Base-by-base conservation (phyloP, 2,329 filamentous ascomycete genomes). In the Fusarium sp. region DNA sequence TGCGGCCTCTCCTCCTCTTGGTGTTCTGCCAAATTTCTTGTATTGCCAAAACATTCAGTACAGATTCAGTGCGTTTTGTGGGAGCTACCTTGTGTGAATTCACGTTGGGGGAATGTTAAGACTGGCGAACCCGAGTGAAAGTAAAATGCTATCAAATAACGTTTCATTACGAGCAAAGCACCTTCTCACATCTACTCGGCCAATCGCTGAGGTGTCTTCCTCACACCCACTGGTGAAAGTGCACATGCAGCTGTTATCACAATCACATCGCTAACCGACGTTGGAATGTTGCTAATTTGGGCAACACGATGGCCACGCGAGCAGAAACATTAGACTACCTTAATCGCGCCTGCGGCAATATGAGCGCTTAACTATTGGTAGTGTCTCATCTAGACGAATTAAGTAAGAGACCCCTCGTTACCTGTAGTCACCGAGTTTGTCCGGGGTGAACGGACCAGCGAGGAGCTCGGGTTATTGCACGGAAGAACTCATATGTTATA, bases 321-420 rank as follows among this genome's bases (percentile, higher is more conserved):
- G 56, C 32, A 59, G 53, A 47, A 35, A 42, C 11, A 52, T 19
- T 30, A 16, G 30, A 21, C 49, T n/a, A 40, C 21, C 21, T 40
- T 33, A 50, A 37, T 33, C 64, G 61, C 65, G 61, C 33, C 49
- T 64, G 65, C 65, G 65, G 65, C 49, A 68, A 64, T 42, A 28
- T 60, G 49, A 56, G 65, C 65, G 65, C 61, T 68, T 68, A 52
- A 32, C 15, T 33, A 25, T 44, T 23, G 15, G 13, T 37, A 40
- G 38, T 30, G 38, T 13, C 32, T 47, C 37, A 16, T n/a, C 28
- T 44, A 28, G 33, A 30, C 30, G 38, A 44, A 30, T 25, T 19
- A 25, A 30, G 28, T n/a, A 47, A n/a, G 42, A 47, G 37, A 35
- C 40, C 40, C 28, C 12, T 49, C 19, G 28, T 23, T 49, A 32